Evolutionary conservation across 306 rosid genomes (phyloP).

Genomic region (Inga laurina): DNA sequence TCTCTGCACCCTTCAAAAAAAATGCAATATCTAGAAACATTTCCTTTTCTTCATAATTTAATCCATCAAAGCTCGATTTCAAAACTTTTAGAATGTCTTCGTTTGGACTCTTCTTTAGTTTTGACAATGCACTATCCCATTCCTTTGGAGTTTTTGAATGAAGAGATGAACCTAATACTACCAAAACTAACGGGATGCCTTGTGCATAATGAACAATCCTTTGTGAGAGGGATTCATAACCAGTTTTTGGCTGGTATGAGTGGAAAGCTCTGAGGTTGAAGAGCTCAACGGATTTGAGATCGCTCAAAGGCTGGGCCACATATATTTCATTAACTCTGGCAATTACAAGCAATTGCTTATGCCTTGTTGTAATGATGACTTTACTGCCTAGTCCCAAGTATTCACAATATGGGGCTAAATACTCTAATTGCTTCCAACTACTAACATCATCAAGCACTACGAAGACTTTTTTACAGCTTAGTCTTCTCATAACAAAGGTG

Average conservation of each 20-base stretch:
- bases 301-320: neutral
- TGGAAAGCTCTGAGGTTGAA: slow-evolving; percentile 13
- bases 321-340: neutral
- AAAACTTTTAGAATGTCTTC: neutral
- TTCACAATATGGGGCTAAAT: neutral
- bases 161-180: neutral
- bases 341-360: neutral
- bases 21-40: slow-evolving; percentile 6
- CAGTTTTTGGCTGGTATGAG: neutral
- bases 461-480: neutral
- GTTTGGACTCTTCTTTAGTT: neutral
- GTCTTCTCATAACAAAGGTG: neutral
- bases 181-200: neutral
- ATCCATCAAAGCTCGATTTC: slow-evolving; percentile 1
- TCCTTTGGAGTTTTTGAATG: neutral
- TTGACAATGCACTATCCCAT: slow-evolving; percentile 4
- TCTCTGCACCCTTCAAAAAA: neutral
- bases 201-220: neutral
- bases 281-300: neutral
- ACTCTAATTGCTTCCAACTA: neutral
- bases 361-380: slow-evolving; percentile 9
- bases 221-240: neutral
- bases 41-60: neutral
- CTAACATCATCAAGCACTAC: slow-evolving; percentile 14
- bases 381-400: neutral